phyloP scores from a whole-genome alignment of 768 basidiomycete species.

The Mycena latifolia region DNA sequence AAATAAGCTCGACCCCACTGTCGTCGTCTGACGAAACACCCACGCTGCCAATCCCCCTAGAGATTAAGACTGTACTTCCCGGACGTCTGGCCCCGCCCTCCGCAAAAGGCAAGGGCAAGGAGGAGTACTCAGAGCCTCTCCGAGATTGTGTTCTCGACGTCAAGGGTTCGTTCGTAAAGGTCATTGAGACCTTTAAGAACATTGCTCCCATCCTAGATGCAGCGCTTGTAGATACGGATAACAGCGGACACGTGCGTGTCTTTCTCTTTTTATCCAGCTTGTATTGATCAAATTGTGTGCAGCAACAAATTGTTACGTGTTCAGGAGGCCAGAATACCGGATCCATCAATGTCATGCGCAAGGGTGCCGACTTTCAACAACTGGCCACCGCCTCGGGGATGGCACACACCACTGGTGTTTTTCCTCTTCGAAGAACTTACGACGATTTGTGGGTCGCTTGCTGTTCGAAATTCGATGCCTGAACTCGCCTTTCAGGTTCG shows the following conservation, averaged over 20 bases:
- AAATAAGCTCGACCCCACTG: constrained; percentile 64
- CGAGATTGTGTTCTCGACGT: constrained; percentile 64
- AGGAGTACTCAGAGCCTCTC: constrained; percentile 40
- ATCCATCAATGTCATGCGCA: constrained; percentile 80
- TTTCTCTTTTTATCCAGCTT: background rate
- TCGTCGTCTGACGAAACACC: constrained; percentile 50
- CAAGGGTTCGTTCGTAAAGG: constrained; percentile 68
- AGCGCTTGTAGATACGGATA: constrained; percentile 78
- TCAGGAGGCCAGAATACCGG: constrained; percentile 87
- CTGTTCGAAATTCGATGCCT: constrained; percentile 2
- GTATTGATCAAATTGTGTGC: background rate
- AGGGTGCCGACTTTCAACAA: constrained; percentile 85
- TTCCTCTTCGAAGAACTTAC: constrained; percentile 65
- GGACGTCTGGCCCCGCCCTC: constrained; percentile 44
- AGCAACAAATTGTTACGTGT: constrained; percentile 89
- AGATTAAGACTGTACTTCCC: constrained; percentile 57
- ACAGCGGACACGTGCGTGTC: constrained; percentile 71
- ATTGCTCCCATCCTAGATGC: constrained; percentile 90
- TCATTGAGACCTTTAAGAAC: constrained; percentile 77
- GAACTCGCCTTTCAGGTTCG: constrained; percentile 50
- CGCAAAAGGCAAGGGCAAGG: constrained; percentile 55
- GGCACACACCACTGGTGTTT: constrained; percentile 67
- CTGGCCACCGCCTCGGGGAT: constrained; percentile 70
- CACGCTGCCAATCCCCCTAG: constrained; percentile 65
- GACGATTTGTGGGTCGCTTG: constrained; percentile 60